Evolutionary conservation across 1,139 yeast species (phyloP).

Genomic region (Candida frijolesensis): DNA sequence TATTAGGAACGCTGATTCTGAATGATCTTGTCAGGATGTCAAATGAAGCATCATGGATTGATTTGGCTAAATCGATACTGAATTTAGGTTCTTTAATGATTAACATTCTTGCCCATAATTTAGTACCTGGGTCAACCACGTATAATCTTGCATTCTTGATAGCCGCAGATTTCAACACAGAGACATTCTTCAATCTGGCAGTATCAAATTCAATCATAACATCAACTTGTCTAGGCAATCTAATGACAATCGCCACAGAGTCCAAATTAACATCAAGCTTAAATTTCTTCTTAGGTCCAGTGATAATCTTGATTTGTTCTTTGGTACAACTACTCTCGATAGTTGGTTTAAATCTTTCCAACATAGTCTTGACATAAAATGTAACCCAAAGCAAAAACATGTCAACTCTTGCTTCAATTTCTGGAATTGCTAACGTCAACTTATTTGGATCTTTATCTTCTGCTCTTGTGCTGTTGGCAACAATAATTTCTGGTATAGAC

Average conservation of each 20-base stretch:
- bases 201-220: conserved; percentile 53
- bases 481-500: conserved; percentile 26
- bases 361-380: conserved; percentile 39
- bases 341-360: conserved; percentile 40
- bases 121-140: conserved; percentile 57
- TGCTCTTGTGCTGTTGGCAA: conserved; percentile 27
- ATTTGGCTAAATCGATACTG: conserved; percentile 26
- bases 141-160: conserved; percentile 48
- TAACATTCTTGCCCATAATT: conserved; percentile 45
- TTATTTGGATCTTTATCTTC: conserved; percentile 28
- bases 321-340: conserved; percentile 31
- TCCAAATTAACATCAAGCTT: conserved; percentile 40
- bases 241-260: conserved; percentile 46
- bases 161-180: conserved; percentile 29
- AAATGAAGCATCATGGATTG: conserved; percentile 20
- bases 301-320: conserved; percentile 27
- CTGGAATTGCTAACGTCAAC: conserved; percentile 34
- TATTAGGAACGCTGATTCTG: conserved; percentile 54
- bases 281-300: conserved; percentile 23
- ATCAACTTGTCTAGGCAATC: conserved; percentile 54
- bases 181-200: conserved; percentile 31
- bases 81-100: conserved; percentile 41
- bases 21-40: conserved; percentile 31
- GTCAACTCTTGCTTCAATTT: conserved; percentile 43
- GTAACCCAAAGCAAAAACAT: conserved; percentile 48